A percentile compares a stretch with the other conserved stretches of the same genome.
Evolutionary conservation across 228 moss, liverwort and hornwort species (phyloP).

Genomic region (Sphagnum magellanicum): DNA sequence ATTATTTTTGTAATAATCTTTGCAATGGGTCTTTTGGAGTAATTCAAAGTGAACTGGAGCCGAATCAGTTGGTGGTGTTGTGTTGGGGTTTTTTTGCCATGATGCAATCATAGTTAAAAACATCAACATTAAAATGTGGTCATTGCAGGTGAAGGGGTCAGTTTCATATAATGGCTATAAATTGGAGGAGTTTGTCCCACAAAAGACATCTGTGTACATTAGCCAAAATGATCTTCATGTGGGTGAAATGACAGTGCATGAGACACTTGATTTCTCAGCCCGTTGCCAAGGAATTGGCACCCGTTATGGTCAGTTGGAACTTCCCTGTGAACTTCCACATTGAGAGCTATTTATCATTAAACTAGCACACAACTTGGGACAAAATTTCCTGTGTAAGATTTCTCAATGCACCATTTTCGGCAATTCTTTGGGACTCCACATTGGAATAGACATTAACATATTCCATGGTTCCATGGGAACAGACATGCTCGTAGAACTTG

Average conservation of each 20-base stretch:
- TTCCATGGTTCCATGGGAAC: conserved; percentile 1
- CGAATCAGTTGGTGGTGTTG: neutral
- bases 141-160: conserved; percentile 38
- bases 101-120: no score
- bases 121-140: neutral
- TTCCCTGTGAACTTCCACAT: no score
- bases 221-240: conserved; percentile 59
- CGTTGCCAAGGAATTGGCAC: conserved; percentile 62
- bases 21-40: no score
- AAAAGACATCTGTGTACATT: conserved; percentile 54
- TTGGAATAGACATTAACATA: neutral
- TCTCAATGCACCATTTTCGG: neutral
- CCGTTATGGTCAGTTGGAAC: conserved; percentile 26
- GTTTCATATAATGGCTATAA: conserved; percentile 56
- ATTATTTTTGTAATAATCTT: neutral
- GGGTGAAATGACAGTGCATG: conserved; percentile 53
- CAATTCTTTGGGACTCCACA: neutral
- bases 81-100: no score
- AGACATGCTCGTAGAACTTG: conserved; percentile 70
- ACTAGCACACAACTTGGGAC: neutral
- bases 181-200: conserved; percentile 51
- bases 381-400: neutral
- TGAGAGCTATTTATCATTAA: neutral
- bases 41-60: neutral
- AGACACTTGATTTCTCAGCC: conserved; percentile 54